Base-by-base conservation (phyloP, 805 yeast species). In the Wickerhamomyces subpelliculosus region DNA sequence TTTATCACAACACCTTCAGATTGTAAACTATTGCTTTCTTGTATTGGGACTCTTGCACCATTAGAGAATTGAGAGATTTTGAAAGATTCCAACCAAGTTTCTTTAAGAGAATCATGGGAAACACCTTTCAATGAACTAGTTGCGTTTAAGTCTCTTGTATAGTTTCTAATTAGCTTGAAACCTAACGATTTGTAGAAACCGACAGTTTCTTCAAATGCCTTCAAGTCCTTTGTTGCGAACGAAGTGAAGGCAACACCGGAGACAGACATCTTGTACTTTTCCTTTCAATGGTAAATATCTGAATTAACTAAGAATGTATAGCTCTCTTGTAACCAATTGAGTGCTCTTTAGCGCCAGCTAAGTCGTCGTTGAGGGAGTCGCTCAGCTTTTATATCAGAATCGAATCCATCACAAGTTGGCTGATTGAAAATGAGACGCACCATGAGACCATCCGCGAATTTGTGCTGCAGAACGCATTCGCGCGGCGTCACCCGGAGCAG, bases 51-150 rank as follows among this genome's bases (percentile, higher is more conserved):
- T 57, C 68, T 75, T 75, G 45, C 78, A 40, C 88, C 89, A 67
- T 47, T 67, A 43, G 58, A 73, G 61, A 50, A 75, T 56, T 38
- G 86, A 66, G 62, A 75, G 71, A 55, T 62, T 17, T 84, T 86
- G 56, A 77, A 81, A 18, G 78, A 63, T 56, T 81, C 84, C 34
- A 84, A 55, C 94, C 94, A 84, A 22, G 75, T 59, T 58, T 84
- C 94, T 45, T 68, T 72, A 35, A 80, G 52, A 1, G 89, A 81
- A 45, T 81, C 86, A 40, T 65, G 67, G 8, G 86, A 72, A 33
- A 83, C 64, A 5, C 89, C 89, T 33, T 64, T 57, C 13, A 66
- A 56, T 39, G 63, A 59, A 43, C 67, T 64, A 38, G 53, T 58
- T 34, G 54, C 52, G 18, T 41, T 46, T 35, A 60, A 52, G 55